Base-by-base conservation (phyloP, 1,139 yeast genomes). In the Diutina catenulata region DNA sequence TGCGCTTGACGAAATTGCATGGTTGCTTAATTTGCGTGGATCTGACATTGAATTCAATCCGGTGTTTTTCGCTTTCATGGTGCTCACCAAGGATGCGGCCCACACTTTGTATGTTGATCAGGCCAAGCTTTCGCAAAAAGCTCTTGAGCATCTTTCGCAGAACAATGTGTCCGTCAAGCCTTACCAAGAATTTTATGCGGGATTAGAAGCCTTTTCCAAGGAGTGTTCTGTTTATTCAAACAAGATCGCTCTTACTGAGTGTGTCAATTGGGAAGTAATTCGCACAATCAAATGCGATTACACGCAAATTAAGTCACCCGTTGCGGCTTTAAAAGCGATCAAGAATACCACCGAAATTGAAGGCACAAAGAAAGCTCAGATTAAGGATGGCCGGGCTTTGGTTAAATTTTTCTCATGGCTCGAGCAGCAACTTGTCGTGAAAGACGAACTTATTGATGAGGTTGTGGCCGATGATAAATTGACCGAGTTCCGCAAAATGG, bases 11-110 rank as follows among this genome's bases (percentile, higher is more conserved):
- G 95, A 91, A 52, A 73, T 88, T 43, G 94, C 96, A 7, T 88
- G 96, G 97, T 60, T 87, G 41, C 71, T 87, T 53, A 91, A 91
- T 52, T 64, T 91, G 46, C 72, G 97, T 49, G 97, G 97, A 15
- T 64, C 71, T 28, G 94, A 83, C 54, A 84, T 91, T 45, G 81
- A 77, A 29, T 93, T 66, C 59, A 91, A 88, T 53, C 98, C 99
- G 2, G 91, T 93, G 13, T 93, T 93, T 56, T 87, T 74, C 60
- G 68, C 93, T 37, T 91, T 83, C 53, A 67, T 86, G 42, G 64
- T 86, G 14, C 62, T 87, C 15, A 69, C 74, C 16, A 68, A 64
- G 19, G 60, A 63, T 14, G 49, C 50, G 16, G 63, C 67, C 14
- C 70, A 76, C 13, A 56, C 61, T 3, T 63, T 91, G 37, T 93